These are phyloP conservation scores for Brasilioporus rufonigricans DNA, from an alignment of 768 basidiomycete species.

Conservation along the genomic window DNA sequence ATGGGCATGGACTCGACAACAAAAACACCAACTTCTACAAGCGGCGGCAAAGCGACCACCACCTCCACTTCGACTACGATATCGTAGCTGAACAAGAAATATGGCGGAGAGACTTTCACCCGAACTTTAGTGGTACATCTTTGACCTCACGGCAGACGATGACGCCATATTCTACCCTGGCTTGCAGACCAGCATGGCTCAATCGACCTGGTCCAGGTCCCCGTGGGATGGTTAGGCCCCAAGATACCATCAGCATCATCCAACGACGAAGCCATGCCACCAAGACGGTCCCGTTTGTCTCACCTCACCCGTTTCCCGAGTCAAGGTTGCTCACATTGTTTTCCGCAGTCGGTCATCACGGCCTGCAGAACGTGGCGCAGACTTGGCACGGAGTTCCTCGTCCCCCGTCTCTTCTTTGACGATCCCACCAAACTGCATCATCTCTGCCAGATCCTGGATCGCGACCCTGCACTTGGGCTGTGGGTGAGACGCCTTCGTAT, in stretches of 20 bases:
- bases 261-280: constrained; percentile 62
- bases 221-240: constrained; percentile 52
- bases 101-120: constrained; percentile 49
- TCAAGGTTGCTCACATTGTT: background rate
- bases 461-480: constrained; percentile 57
- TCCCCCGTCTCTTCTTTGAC: constrained; percentile 66
- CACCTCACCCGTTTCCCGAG: no score
- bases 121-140: constrained; percentile 70
- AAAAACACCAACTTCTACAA: no score
- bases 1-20: no score
- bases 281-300: constrained; percentile 54
- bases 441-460: constrained; percentile 52
- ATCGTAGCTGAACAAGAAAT: no score
- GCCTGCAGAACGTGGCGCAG: constrained; percentile 65
- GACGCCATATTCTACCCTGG: constrained; percentile 62
- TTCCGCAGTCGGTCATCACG: constrained; percentile 56
- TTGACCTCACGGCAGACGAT: constrained; percentile 69
- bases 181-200: constrained; percentile 60
- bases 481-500: constrained; percentile 74
- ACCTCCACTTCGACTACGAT: no score
- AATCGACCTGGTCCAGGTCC: constrained; percentile 63
- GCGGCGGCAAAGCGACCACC: no score
- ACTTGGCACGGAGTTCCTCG: constrained; percentile 64
- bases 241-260: constrained; percentile 53
- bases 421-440: constrained; percentile 52